Evolutionary conservation across 1,139 yeast species (phyloP), one percentile per base, ranked within the genome.

Genomic region (Kodamaea fungicola): DNA sequence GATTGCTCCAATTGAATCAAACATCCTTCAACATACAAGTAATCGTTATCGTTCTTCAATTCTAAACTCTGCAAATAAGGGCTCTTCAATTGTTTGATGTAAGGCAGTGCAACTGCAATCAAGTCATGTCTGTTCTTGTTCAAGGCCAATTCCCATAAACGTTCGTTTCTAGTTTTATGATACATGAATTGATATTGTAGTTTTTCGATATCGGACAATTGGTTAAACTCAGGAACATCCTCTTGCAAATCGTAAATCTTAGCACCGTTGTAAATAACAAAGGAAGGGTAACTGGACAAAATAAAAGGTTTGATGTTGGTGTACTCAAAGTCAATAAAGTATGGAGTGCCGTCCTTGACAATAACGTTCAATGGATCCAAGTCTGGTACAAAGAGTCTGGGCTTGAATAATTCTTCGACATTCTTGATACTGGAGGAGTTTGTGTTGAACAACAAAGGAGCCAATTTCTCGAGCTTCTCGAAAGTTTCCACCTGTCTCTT

Each of bases 311-410:
- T 84, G 47, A 88, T 78, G 12, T 80, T 63, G 8, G 92, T 61
- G 49, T 82, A 80, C 62, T 92, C 97, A 55, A 88, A 83, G 61
- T 92, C 97, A 38, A 88, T 55, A 45, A 89, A 78, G 50, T 67
- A 73, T 7, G 73, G 69, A 12, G 52, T 59, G 10, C 64, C 66
- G 16, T 52, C 59, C 12, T 66, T 69, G 19, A 74, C 61, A 30
- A 90, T 68, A 12, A 87, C 86, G 56, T 92, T 92, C 74, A 89
- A 71, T 23, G 98, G 97, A 58, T 88, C 95, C 50, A 92, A 67
- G 57, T 92, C 97, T 6, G 96, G 94, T 45, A 80, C 74, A 47
- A 66, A 78, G 38, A 92, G 64, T 52, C 92, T 77, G 42, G 96
- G 94, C 41, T 80, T 74, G 54, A 85, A 74, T 36, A 89, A 64